Evolutionary conservation across 1,284 basidiomycete species (phyloP), one percentile per base, ranked within the genome.

Genomic region (Cryptococcus wingfieldii): DNA sequence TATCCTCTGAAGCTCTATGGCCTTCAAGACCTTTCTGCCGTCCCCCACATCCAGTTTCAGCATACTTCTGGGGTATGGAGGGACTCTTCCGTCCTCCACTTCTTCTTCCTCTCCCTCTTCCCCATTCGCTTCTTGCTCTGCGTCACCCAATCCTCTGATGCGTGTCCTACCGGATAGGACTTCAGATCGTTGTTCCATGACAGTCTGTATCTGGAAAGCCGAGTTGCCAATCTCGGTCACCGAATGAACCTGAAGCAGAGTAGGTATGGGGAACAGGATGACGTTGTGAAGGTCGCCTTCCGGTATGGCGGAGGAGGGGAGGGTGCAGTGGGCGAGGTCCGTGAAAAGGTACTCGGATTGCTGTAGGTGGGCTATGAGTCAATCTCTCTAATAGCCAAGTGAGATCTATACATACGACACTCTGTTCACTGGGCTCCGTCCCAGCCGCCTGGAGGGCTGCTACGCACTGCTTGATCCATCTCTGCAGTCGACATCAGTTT

Each of bases 41-140:
- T 77, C 76, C 8, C 65, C 62, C 10, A 77, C 43, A 38, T 71
- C 65, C 43, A 77, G 50, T 47, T 54, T 60, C 38, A 77, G 59
- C 75, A 77, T 77, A 9, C 65, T 59, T n/a, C 76, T 50, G 1
- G 71, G 70, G 57, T 77, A 77, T 6, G 65, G 64, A 27, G 75
- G 75, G 14, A 76, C 55, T 45, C 64, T 67, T 0, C 67, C 69
- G 23, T 62, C 61, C 8, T 65, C 67, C 16, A 63, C 47, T n/a
- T 63, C 63, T 18, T 64, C 60, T 46, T 68, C 60, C 39, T 61
- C 50, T 49, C 59, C 54, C 18, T 60, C 42, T 18, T 55, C 56
- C 5, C 42, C 42, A 44, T 44, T 44, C 42, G 18, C 42, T 12
- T 12, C 18, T 25, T 12, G 18, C 18, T 56, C 58, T 12, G 55